These are phyloP conservation scores for Paraphysoderma sedebokerense DNA, from an alignment of 371 early-diverging fungal genomes.

Conservation along the genomic window DNA sequence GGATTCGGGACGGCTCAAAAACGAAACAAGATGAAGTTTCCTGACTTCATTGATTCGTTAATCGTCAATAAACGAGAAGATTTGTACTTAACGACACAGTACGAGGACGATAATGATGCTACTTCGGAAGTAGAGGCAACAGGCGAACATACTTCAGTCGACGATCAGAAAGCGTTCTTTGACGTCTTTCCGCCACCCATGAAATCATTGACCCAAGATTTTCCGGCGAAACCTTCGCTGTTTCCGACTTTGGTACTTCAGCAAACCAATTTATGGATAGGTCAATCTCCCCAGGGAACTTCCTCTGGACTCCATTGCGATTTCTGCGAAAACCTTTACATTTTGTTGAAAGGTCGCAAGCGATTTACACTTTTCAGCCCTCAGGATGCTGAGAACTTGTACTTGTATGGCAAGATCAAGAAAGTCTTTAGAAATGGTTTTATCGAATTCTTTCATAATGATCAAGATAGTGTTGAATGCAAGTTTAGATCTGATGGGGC, in stretches of 20 bases:
- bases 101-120: background rate
- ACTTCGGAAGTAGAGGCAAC: background rate
- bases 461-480: background rate
- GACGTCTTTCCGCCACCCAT: background rate
- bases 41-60: background rate
- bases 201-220: background rate
- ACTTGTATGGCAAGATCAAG: conserved; percentile 10
- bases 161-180: background rate
- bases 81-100: conserved; percentile 1
- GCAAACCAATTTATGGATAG: background rate
- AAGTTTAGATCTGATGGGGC: conserved; percentile 23
- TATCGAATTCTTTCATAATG: conserved; percentile 7
- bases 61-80: background rate
- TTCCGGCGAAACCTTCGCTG: background rate
- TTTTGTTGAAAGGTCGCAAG: conserved; percentile 16
- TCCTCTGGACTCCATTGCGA: conserved; percentile 31
- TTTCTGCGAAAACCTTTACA: conserved; percentile 29
- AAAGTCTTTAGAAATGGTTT: conserved; percentile 18
- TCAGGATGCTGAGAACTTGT: conserved; percentile 12
- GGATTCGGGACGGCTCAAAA: background rate
- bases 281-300: conserved; percentile 2
- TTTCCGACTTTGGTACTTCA: background rate
- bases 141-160: background rate
- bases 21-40: background rate
- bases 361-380: conserved; percentile 20